Base-by-base conservation (phyloP, 441 rosid species). In the Geranium incanum region DNA sequence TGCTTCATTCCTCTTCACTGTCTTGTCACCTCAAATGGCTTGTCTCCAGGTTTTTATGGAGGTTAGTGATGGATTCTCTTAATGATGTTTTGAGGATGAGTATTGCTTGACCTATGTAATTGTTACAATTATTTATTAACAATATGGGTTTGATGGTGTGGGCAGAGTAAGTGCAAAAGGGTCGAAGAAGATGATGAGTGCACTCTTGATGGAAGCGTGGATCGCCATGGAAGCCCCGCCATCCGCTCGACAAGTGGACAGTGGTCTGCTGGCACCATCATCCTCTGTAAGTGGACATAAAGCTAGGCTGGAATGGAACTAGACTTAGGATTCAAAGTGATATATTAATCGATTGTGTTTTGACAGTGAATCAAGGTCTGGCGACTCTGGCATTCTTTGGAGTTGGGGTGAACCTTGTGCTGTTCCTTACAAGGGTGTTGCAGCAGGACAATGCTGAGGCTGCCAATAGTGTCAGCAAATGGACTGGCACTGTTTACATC, bases 321-420 rank as follows among this genome's bases (percentile, higher is more conserved):
- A 28, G 33, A 28, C 2, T 28, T 28, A 2, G 33, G 33, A 28
- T 28, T 28, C 33, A 28, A 28, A 2, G 2, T 28, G 33, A 28
- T 28, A 21, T 21, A 21, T 28, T 28, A 1, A 28, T 28, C 1
- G 3, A 28, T 28, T 28, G 23, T 21, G 38, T 7, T 63, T 63
- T 9, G 38, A 21, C 91, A 95, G 98, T 91, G 81, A 93, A 93
- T 80, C 99, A 95, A 74, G 99, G 97, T 1, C 75, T 95, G 74
- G 99, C 99, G n/a, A 95, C 99, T 15, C 82, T 95, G 8, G 99
- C 99, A 0, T 95, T 95, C 87, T 95, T 95, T 68, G 99, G 99
- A 28, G 98, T 95, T 60, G 98, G 97, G 28, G 98, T 95, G 80
- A 95, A 95, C 69, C 76, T 95, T 78, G 99, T 95, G 76, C 74